Evolutionary conservation across 495 filamentous ascomycete genomes (phyloP).

Genomic region (Hyaloscypha hepaticicola): DNA sequence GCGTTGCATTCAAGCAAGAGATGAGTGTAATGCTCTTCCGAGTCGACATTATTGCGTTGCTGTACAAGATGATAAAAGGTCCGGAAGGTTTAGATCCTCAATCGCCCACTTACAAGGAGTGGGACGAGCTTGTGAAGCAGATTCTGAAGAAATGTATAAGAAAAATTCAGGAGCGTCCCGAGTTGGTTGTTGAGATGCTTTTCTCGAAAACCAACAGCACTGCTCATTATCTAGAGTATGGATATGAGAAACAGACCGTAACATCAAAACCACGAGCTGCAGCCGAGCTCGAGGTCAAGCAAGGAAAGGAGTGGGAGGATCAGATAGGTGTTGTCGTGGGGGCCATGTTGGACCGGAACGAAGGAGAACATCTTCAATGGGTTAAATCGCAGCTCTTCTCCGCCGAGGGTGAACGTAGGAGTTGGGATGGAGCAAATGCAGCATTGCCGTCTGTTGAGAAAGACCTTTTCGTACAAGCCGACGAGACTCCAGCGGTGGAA

Average conservation of each 20-base stretch:
- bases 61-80: slow-evolving; percentile 92
- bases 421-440: slow-evolving; percentile 72
- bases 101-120: slow-evolving; percentile 71
- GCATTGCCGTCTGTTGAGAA: slow-evolving; percentile 45
- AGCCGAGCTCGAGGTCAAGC: slow-evolving; percentile 77
- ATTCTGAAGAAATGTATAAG: slow-evolving; percentile 71
- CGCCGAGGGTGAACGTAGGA: slow-evolving; percentile 70
- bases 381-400: slow-evolving; percentile 65
- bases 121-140: slow-evolving; percentile 86
- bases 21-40: slow-evolving; percentile 85
- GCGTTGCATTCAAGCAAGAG: slow-evolving; percentile 91
- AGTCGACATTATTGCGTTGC: slow-evolving; percentile 82
- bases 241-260: slow-evolving; percentile 77
- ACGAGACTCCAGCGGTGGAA: slow-evolving; percentile 19
- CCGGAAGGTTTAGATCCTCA: slow-evolving; percentile 70
- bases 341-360: slow-evolving; percentile 72
- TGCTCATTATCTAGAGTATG: slow-evolving; percentile 83
- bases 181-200: slow-evolving; percentile 81
- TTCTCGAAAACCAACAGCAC: slow-evolving; percentile 91
- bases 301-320: slow-evolving; percentile 59
- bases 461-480: slow-evolving; percentile 33
- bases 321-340: slow-evolving; percentile 78
- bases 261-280: slow-evolving; percentile 57
- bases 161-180: slow-evolving; percentile 80
- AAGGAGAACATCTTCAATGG: slow-evolving; percentile 76